phyloP scores from a whole-genome alignment of 1,284 basidiomycete species.

The Tetrapyrgos nigripes region DNA sequence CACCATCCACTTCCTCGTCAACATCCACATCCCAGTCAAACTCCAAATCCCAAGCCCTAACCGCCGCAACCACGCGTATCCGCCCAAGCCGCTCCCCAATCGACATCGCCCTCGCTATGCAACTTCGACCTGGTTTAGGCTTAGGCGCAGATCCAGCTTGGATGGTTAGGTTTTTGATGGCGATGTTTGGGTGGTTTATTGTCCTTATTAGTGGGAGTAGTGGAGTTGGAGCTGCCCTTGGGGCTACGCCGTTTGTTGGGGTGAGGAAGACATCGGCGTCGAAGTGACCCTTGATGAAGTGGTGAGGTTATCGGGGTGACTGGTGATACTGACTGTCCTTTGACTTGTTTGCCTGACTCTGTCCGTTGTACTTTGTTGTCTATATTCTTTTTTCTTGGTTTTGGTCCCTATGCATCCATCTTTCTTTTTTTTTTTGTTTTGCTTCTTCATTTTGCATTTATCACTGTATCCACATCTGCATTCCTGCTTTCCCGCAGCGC shows the following conservation, averaged over 20 bases:
- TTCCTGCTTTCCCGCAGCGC: too few species aligned
- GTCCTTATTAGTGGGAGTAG: slow-evolving; percentile 36
- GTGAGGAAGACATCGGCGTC: slow-evolving; percentile 4
- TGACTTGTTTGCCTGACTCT: too few species aligned
- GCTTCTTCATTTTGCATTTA: too few species aligned
- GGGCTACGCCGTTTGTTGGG: slow-evolving; percentile 6
- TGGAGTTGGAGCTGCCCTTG: slow-evolving; percentile 6
- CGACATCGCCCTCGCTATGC: slow-evolving; percentile 78
- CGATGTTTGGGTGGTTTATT: slow-evolving; percentile 79
- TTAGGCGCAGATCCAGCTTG: slow-evolving; percentile 75
- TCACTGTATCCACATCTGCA: too few species aligned
- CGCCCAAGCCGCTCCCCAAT: slow-evolving; percentile 49
- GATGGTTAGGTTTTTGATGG: slow-evolving; percentile 80
- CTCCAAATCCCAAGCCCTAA: slow-evolving; percentile 26
- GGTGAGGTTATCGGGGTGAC: too few species aligned
- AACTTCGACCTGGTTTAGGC: slow-evolving; percentile 70
- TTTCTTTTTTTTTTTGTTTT: too few species aligned
- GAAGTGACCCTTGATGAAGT: too few species aligned
- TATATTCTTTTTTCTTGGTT: too few species aligned
- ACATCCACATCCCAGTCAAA: slow-evolving; percentile 21
- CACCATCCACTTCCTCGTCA: slow-evolving; percentile 7
- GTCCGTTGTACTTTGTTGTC: too few species aligned
- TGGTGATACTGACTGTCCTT: too few species aligned
- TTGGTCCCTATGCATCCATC: too few species aligned
- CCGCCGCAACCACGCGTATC: neutral